These are phyloP conservation scores for Brassica juncea DNA, from an alignment of 345 rosid species.

Conservation along the genomic window DNA sequence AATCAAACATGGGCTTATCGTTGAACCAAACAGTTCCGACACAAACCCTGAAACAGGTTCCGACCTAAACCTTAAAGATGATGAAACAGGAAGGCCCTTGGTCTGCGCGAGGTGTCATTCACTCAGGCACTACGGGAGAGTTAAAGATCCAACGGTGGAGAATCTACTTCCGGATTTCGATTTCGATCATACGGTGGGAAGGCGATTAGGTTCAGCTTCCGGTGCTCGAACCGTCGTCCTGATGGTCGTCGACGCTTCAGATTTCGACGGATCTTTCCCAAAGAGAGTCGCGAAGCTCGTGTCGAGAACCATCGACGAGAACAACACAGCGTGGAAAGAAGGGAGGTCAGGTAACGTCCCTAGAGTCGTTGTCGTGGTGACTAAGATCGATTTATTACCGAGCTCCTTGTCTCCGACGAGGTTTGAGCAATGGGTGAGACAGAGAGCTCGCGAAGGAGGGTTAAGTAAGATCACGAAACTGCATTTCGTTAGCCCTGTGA, in stretches of 20 bases:
- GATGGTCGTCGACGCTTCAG: slow-evolving; percentile 85
- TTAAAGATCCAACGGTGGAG: slow-evolving; percentile 77
- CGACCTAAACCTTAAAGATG: slow-evolving; percentile 24
- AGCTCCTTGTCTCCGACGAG: slow-evolving; percentile 65
- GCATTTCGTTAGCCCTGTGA: slow-evolving; percentile 85
- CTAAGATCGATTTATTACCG: slow-evolving; percentile 87
- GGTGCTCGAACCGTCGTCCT: slow-evolving; percentile 82
- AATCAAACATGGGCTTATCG: slow-evolving; percentile 59
- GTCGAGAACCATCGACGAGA: slow-evolving; percentile 68
- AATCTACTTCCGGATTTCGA: slow-evolving; percentile 93
- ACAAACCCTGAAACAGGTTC: slow-evolving; percentile 27
- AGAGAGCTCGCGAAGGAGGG: slow-evolving; percentile 82
- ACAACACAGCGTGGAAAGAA: slow-evolving; percentile 72
- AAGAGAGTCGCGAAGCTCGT: slow-evolving; percentile 75
- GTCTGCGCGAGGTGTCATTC: slow-evolving; percentile 95
- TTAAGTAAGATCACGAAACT: slow-evolving; percentile 61
- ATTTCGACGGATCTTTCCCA: slow-evolving; percentile 90
- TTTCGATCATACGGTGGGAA: slow-evolving; percentile 80
- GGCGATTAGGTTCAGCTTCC: slow-evolving; percentile 56
- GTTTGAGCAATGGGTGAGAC: slow-evolving; percentile 86
- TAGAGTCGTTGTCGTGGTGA: slow-evolving; percentile 74
- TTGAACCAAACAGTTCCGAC: slow-evolving; percentile 31
- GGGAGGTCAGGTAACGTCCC: slow-evolving; percentile 84
- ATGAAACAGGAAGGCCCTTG: slow-evolving; percentile 49
- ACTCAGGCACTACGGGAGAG: slow-evolving; percentile 82